These are phyloP conservation scores for Phyllosticta citribraziliensis DNA, from an alignment of 2,329 filamentous ascomycete genomes.

Conservation along the genomic window DNA sequence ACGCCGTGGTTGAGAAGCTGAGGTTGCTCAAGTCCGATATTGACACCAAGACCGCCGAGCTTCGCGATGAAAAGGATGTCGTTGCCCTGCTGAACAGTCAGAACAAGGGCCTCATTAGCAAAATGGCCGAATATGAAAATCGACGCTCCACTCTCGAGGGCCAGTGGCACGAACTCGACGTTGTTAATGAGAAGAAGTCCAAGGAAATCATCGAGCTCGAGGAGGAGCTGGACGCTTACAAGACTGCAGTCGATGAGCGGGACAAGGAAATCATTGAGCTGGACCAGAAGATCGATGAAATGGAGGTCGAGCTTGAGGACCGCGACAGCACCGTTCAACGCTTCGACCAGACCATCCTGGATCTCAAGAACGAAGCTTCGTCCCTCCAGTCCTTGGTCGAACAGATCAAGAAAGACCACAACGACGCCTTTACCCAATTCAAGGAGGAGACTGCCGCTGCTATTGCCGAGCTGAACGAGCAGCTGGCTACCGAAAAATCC, in stretches of 20 bases:
- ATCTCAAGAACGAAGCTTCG: slow-evolving; percentile 30
- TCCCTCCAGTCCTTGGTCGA: slow-evolving; percentile 28
- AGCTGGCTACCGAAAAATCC: slow-evolving; percentile 27
- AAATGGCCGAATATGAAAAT: slow-evolving; percentile 26
- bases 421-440: slow-evolving; percentile 26
- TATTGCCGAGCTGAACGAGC: slow-evolving; percentile 22
- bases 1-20: slow-evolving; percentile 31
- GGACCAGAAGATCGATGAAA: slow-evolving; percentile 19
- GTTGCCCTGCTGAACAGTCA: slow-evolving; percentile 28
- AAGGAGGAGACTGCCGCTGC: slow-evolving; percentile 26
- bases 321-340: slow-evolving; percentile 27
- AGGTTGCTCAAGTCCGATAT: slow-evolving; percentile 20
- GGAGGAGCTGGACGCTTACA: slow-evolving; percentile 15
- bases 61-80: slow-evolving; percentile 25
- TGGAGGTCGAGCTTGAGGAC: slow-evolving; percentile 22
- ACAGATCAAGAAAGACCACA: slow-evolving; percentile 31
- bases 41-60: slow-evolving; percentile 21
- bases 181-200: slow-evolving; percentile 27
- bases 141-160: slow-evolving; percentile 27
- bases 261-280: slow-evolving; percentile 24
- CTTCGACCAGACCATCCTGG: slow-evolving; percentile 29
- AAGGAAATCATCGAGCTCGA: slow-evolving; percentile 29
- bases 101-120: slow-evolving; percentile 25
- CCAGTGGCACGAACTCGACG: slow-evolving; percentile 27
- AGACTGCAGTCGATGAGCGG: slow-evolving; percentile 21